These are phyloP conservation scores for Leccinum variicolor DNA, from an alignment of 768 basidiomycete species.

Conservation along the genomic window DNA sequence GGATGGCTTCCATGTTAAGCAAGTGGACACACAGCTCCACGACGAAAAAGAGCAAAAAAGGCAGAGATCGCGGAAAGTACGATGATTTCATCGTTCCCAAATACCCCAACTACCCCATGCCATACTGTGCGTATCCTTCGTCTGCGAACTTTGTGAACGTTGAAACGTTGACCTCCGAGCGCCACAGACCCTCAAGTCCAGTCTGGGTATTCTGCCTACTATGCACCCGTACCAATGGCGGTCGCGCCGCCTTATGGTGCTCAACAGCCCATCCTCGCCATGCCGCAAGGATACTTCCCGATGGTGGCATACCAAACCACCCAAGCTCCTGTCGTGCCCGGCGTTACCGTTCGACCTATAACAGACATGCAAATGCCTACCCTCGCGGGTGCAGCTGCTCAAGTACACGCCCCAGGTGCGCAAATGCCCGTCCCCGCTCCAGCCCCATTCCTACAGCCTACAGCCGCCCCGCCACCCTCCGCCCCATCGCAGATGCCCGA, in stretches of 20 bases:
- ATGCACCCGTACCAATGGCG: constrained; percentile 26
- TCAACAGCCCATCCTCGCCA: constrained; percentile 28
- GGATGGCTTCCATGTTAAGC: constrained; percentile 1
- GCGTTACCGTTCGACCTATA: neutral
- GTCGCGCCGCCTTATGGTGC: constrained; percentile 19
- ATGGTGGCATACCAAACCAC: constrained; percentile 20
- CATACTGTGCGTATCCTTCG: constrained; percentile 22
- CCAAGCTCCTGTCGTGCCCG: constrained; percentile 11
- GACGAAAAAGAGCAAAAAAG: constrained; percentile 17
- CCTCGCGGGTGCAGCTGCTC: constrained; percentile 3
- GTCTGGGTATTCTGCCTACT: constrained; percentile 25
- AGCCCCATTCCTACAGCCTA: neutral
- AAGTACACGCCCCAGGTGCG: neutral
- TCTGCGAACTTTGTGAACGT: neutral
- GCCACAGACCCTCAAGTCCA: constrained; percentile 24
- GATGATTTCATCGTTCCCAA: constrained; percentile 16
- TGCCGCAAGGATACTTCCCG: constrained; percentile 28
- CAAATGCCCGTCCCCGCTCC: constrained; percentile 5
- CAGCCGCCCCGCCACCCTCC: neutral
- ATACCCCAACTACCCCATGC: constrained; percentile 9
- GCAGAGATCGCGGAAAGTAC: constrained; percentile 17
- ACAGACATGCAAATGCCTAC: constrained; percentile 15
- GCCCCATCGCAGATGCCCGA: neutral
- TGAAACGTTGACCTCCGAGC: constrained; percentile 16
- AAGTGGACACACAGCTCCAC: constrained; percentile 18